Base-by-base conservation (phyloP, 2,329 filamentous ascomycete genomes). In the Furcasterigmium sp. region DNA sequence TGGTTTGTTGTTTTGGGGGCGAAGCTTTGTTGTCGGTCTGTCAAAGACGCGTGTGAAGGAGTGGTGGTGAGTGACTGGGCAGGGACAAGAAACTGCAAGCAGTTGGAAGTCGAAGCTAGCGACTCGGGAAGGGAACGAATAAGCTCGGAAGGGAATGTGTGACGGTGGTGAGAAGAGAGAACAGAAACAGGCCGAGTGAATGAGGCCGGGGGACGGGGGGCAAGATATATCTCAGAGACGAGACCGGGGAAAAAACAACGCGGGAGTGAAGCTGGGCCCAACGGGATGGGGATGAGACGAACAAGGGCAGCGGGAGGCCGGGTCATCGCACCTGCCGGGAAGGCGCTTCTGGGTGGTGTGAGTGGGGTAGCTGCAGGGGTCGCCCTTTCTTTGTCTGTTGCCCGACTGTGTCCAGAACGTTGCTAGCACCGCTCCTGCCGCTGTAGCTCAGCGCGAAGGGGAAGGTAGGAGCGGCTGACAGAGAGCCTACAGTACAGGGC, bases 41-140 rank as follows among this genome's bases (percentile, higher is more conserved):
- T 76, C 72, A 74, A 76, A 75, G 72, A 75, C 67, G 63, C 68
- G 59, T 56, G 63, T 49, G 60, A 47, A 60, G 54, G 50, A 57
- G 61, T 26, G 23, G 32, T 54, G 46, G 56, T 56, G 51, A 54
- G 51, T 57, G 51, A 35, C 35, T 42, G 35, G 23, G 23, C 23
- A 26, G 11, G n/a, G 23, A 26, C 23, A 26, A 26, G 23, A 26
- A 28, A 41, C 38, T 44, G 30, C 40, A n/a, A n/a, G n/a, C n/a
- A n/a, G n/a, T 18, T 26, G 28, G 26, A 23, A 44, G 46, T 45
- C 45, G 51, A 47, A 46, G 42, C 47, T 53, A 19, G 43, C 42
- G 47, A 44, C 41, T 35, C 18, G 37, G 8, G 29, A 21, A 40
- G 32, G 38, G 38, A 40, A 40, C 32, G 38, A 40, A 20, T 20